Base-by-base conservation (phyloP, 805 yeast genomes). In the Kodamaea laetipori region DNA sequence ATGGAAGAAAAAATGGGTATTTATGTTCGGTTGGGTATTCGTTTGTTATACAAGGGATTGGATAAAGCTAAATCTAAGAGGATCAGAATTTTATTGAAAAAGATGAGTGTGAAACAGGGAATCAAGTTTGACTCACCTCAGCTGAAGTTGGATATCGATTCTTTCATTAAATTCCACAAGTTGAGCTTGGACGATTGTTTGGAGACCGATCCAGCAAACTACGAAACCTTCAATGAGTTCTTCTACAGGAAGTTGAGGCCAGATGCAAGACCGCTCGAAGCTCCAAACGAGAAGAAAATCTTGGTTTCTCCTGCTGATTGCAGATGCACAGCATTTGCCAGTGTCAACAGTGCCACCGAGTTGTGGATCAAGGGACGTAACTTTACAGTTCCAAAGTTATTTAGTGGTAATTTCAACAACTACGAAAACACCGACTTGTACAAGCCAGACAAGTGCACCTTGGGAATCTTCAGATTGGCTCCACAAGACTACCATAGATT, bases 401-500 rank as follows among this genome's bases (percentile, higher is more conserved):
- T 86, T 43, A 71, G 76, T 38, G 71, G 73, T 0, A 65, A 65
- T 39, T 68, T 66, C 42, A 69, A 77, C 28, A 56, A 56, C 21
- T 78, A 76, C 49, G 76, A 74, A 27, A 52, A 56, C 16, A 52
- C 67, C 2, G 64, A 65, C 40, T 45, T 69, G 21, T 67, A 53
- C 52, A 60, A 60, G 42, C 52, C 68, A 1, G 57, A 54, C 4
- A 62, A 69, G 11, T 85, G 89, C 32, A 69, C 90, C 3, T 63
- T 90, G 33, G 90, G 85, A 0, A 78, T 92, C 1, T 92, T 92
- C 62, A 68, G 99, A 45, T 68, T 92, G 33, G 98, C 99, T 0
- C 99, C 99, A 1, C 99, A 92, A 60, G 99, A 92, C 61, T 92
- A 92, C 58, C 99, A 92, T 59, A 70, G 99, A 35, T 90, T 92